A percentile compares a stretch with the other conserved stretches of the same genome.
These are phyloP conservation scores for Phytopythium sindhum DNA, from an alignment of 352 stramenopile genomes.

Conservation along the genomic window DNA sequence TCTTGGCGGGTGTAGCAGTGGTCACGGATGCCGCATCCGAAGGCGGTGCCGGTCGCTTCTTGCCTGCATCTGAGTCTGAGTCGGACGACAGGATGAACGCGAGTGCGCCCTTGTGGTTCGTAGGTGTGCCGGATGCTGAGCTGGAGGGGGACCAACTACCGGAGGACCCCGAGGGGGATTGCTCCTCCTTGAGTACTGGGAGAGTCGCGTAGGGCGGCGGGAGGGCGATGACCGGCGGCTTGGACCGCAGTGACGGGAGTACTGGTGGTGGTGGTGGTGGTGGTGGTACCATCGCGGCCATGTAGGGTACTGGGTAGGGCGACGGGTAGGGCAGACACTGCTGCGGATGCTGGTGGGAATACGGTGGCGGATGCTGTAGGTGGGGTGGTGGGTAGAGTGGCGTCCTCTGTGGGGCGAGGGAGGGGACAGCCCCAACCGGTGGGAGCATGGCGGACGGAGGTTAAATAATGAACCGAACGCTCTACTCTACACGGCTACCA, in stretches of 20 bases:
- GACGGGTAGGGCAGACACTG: not conserved
- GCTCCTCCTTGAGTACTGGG: not conserved
- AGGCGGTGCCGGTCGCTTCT: slow-evolving; percentile 6
- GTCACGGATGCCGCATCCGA: too few species aligned
- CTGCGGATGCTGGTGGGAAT: too few species aligned
- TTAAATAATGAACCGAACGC: not conserved
- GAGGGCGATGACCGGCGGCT: not conserved
- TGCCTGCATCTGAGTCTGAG: slow-evolving; percentile 1
- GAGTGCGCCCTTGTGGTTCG: slow-evolving; percentile 21
- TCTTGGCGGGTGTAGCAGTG: slow-evolving; percentile 18
- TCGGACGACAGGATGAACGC: slow-evolving; percentile 29
- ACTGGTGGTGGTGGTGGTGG: too few species aligned
- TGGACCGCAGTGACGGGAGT: not conserved
- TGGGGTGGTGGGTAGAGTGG: too few species aligned
- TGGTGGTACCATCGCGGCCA: not conserved
- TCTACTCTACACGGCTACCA: not conserved
- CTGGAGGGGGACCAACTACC: not conserved
- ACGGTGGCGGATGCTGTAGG: not conserved
- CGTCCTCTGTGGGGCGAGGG: too few species aligned
- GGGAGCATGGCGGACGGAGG: not conserved
- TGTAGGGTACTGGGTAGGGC: not conserved
- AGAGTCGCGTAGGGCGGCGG: not conserved
- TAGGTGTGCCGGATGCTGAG: not conserved
- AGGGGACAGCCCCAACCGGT: not conserved
- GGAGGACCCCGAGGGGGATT: not conserved